Conservation (phyloP, 1,284 basidiomycete species). For the Cryptococcus sp. region DNA sequence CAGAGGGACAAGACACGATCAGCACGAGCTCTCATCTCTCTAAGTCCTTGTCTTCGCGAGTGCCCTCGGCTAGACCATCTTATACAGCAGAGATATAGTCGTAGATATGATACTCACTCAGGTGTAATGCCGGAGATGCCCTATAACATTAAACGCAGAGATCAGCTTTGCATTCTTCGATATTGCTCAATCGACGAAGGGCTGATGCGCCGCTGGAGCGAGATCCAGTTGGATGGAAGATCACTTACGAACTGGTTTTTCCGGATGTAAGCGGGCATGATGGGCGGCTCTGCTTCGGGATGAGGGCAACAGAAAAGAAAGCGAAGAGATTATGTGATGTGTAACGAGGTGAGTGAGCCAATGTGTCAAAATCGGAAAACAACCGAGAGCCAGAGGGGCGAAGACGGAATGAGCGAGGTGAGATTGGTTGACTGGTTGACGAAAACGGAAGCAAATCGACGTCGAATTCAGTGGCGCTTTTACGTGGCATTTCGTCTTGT, state of each 20-base stretch:
- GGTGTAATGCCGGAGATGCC: background rate
- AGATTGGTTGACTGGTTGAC: constrained; percentile 11
- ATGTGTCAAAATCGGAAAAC: constrained; percentile 6
- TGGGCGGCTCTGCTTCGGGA: background rate
- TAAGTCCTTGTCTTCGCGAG: too few relatives aligned
- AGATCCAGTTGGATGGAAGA: background rate
- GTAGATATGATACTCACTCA: background rate
- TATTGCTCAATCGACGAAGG: background rate
- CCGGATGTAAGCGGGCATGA: constrained; percentile 16
- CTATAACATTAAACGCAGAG: background rate
- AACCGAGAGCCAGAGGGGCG: background rate
- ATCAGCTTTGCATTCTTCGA: background rate
- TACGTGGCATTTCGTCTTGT: constrained; percentile 10
- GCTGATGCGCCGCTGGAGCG: background rate
- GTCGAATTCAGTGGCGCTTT: constrained; percentile 1
- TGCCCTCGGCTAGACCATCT: too few relatives aligned
- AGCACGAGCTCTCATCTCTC: too few relatives aligned
- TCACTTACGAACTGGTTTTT: constrained; percentile 13
- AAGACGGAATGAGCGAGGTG: constrained; percentile 8
- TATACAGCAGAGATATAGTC: background rate
- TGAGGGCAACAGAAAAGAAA: background rate
- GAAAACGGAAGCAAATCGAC: too few relatives aligned
- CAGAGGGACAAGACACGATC: too few relatives aligned
- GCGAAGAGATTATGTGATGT: background rate
- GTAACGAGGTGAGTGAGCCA: background rate